phyloP scores from a whole-genome alignment of 2,329 filamentous ascomycete species.

The Rhynchosporium graminicola region DNA sequence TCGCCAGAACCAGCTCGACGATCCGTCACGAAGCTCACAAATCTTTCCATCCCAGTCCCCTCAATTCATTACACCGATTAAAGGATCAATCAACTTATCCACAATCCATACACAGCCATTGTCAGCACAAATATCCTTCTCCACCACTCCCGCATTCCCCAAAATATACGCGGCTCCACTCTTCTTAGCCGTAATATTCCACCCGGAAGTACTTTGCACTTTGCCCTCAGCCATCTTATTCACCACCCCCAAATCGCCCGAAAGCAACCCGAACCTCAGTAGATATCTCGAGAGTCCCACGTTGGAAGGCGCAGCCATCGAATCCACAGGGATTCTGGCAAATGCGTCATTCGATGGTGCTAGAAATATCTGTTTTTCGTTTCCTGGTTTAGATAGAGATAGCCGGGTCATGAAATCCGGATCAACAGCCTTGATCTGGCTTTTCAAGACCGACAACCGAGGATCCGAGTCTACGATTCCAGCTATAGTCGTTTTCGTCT shows the following conservation, averaged over 20 bases:
- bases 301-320: neutral
- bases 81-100: constrained; percentile 1
- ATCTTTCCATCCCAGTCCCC: neutral
- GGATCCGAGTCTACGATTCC: neutral
- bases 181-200: neutral
- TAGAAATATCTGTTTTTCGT: neutral
- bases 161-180: neutral
- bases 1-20: too few relatives aligned
- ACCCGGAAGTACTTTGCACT: neutral
- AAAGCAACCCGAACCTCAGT: neutral
- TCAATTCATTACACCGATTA: neutral
- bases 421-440: neutral
- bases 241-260: neutral
- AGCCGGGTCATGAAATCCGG: neutral
- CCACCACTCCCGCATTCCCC: neutral
- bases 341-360: neutral
- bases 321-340: neutral
- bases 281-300: neutral
- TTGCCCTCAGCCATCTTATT: constrained; percentile 1
- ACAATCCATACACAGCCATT: constrained; percentile 7
- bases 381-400: neutral
- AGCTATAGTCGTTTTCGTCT: neutral
- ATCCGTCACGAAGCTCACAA: too few relatives aligned
- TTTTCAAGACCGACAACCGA: neutral
- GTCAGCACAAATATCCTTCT: neutral